Evolutionary conservation across 257 asterid genomes (phyloP), one percentile per base, ranked within the genome.

Genomic region (Lycium barbarum): DNA sequence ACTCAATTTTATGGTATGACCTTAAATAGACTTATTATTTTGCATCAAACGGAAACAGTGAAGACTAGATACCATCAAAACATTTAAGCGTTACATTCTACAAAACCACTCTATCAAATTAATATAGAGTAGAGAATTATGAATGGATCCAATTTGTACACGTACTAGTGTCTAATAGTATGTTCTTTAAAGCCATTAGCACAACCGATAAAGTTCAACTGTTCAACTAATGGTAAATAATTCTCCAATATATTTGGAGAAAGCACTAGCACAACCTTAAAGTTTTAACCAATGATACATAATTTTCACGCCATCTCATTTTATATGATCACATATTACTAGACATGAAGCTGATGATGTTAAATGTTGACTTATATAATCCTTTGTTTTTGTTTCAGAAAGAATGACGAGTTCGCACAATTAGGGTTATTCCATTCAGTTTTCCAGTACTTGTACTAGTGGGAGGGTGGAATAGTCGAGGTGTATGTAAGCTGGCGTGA

Each of bases 121-220:
- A 20, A n/a, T 20, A 73, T n/a, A 45, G 6, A 73, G 80, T n/a
- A 45, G 59, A 73, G 38, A 73, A 45, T n/a, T 73, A 58, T 45
- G 38, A 73, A 45, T n/a, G 10, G 80, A 73, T 73, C 59, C 17
- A n/a, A 45, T 6, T 17, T 72, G 80, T 55, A 72, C 80, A 72
- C n/a, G n/a, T 10, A 72, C 57, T 71, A 10, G 80, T 45, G 80
- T 72, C 38, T 45, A 22, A 43, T 10, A 43, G 18, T 22, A 26
- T 26, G 5, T 43, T 72, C 80, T n/a, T 43, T 17, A 72, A 43
- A 45, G 18, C 7, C 38, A 72, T 72, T 45, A 72, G 38, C 38
- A 72, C 58, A 72, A 72, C n/a, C 18, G 9, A 1, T 26, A 72
- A n/a, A 45, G 58, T n/a, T 72, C 58, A 45, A 35, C 17, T 6